Conservation (phyloP, 192 early-diverging fungal species). For the Linnemannia schmuckeri region DNA sequence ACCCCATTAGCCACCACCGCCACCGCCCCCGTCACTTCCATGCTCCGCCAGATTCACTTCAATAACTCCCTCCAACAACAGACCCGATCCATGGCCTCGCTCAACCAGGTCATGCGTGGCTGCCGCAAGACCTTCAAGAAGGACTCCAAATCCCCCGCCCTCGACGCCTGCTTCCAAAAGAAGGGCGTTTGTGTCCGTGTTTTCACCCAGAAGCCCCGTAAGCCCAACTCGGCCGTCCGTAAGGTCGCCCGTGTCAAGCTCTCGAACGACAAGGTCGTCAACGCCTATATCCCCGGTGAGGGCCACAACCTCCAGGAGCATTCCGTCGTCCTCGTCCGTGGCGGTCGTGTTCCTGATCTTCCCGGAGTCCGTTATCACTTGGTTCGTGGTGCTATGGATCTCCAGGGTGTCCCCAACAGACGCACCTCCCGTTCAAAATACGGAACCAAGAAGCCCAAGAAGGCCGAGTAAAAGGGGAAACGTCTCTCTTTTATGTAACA, state of each 20-base stretch:
- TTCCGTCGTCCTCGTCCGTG: slow-evolving; percentile 94
- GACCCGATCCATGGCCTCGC: slow-evolving; percentile 78
- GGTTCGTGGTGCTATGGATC: slow-evolving; percentile 93
- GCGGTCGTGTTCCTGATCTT: slow-evolving; percentile 95
- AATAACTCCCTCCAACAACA: slow-evolving; percentile 35
- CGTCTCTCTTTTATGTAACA: neutral
- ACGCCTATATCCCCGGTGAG: slow-evolving; percentile 98
- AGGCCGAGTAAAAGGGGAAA: slow-evolving; percentile 25
- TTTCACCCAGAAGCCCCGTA: slow-evolving; percentile 96
- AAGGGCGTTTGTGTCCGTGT: slow-evolving; percentile 97
- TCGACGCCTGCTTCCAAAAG: slow-evolving; percentile 89
- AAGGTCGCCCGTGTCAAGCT: slow-evolving; percentile 93
- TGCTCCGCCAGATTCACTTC: slow-evolving; percentile 24
- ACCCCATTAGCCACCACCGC: slow-evolving; percentile 18
- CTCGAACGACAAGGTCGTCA: slow-evolving; percentile 92
- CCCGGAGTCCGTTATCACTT: slow-evolving; percentile 98
- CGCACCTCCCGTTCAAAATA: slow-evolving; percentile 91
- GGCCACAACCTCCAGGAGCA: slow-evolving; percentile 99
- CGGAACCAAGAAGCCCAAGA: slow-evolving; percentile 86
- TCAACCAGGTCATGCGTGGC: slow-evolving; percentile 94
- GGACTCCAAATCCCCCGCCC: slow-evolving; percentile 81
- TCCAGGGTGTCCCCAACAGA: slow-evolving; percentile 92
- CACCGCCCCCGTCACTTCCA: slow-evolving; percentile 15
- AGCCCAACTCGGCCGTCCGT: slow-evolving; percentile 98
- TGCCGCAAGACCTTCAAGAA: slow-evolving; percentile 79